phyloP scores from a whole-genome alignment of 345 rosid genomes.

The Salix brachista region DNA sequence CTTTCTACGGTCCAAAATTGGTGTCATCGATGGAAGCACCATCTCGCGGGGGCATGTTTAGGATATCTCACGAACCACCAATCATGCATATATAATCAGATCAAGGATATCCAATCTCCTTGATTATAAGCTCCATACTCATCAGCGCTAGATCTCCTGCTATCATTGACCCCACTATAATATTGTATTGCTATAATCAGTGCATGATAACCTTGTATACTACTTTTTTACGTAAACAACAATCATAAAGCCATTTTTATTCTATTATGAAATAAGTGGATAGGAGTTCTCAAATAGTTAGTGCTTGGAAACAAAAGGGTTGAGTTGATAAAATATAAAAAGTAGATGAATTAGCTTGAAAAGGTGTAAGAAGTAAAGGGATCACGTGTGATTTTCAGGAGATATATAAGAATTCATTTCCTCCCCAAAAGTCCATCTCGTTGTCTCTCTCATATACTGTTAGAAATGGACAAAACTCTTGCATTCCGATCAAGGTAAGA shows the following conservation, averaged over 20 bases:
- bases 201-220: too few relatives aligned
- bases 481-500: constrained; percentile 16
- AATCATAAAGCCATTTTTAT: too few relatives aligned
- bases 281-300: neutral
- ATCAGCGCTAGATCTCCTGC: too few relatives aligned
- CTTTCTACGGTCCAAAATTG: neutral
- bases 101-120: too few relatives aligned
- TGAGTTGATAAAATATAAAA: neutral
- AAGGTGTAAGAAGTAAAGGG: neutral
- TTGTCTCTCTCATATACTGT: neutral
- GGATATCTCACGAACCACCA: too few relatives aligned
- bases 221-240: too few relatives aligned
- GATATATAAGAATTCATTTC: neutral
- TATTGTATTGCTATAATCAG: too few relatives aligned
- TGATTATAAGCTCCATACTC: too few relatives aligned
- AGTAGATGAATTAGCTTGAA: neutral
- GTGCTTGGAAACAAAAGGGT: neutral
- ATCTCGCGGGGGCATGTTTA: neutral
- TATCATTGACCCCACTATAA: too few relatives aligned
- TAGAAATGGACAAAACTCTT: constrained; percentile 4
- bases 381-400: neutral
- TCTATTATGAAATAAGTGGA: neutral
- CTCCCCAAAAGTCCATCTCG: neutral
- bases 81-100: too few relatives aligned
- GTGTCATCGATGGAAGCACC: neutral